Evolutionary conservation across 805 yeast species (phyloP).

Genomic region (Candida orba): DNA sequence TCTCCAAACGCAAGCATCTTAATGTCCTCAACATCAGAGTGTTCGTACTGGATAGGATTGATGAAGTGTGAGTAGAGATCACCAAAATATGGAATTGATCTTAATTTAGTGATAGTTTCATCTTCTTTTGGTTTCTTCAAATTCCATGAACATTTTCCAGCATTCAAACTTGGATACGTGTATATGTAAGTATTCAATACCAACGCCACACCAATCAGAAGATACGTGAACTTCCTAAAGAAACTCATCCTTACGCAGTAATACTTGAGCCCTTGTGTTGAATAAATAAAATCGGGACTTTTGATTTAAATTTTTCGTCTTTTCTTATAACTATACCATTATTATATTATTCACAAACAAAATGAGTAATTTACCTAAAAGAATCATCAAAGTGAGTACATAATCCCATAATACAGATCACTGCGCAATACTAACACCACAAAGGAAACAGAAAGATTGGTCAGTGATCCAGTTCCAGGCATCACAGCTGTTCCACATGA

Average conservation of each 20-base stretch:
- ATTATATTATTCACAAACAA: too few relatives aligned
- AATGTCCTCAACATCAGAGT: conserved; percentile 35
- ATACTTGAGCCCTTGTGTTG: neutral
- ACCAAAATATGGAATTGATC: conserved; percentile 17
- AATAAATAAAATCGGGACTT: neutral
- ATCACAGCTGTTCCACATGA: conserved; percentile 91
- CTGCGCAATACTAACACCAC: neutral
- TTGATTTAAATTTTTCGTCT: neutral
- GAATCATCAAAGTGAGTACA: conserved; percentile 72
- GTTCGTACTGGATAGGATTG: conserved; percentile 12
- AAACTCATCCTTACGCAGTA: conserved; percentile 8
- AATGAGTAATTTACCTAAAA: conserved; percentile 54
- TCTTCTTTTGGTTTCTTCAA: conserved; percentile 13
- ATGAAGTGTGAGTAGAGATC: conserved; percentile 24
- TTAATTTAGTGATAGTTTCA: conserved; percentile 6
- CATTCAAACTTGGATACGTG: conserved; percentile 63
- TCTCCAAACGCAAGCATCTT: conserved; percentile 84
- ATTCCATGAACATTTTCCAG: conserved; percentile 56
- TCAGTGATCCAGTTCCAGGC: conserved; percentile 95
- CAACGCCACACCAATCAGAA: conserved; percentile 30
- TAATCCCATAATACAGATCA: neutral
- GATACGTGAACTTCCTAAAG: conserved; percentile 18
- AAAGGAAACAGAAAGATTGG: conserved; percentile 84
- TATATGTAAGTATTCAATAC: conserved; percentile 57
- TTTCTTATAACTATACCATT: neutral